These are phyloP conservation scores for Apophysomyces ossiformis DNA, from an alignment of 371 early-diverging fungal genomes.

Conservation along the genomic window DNA sequence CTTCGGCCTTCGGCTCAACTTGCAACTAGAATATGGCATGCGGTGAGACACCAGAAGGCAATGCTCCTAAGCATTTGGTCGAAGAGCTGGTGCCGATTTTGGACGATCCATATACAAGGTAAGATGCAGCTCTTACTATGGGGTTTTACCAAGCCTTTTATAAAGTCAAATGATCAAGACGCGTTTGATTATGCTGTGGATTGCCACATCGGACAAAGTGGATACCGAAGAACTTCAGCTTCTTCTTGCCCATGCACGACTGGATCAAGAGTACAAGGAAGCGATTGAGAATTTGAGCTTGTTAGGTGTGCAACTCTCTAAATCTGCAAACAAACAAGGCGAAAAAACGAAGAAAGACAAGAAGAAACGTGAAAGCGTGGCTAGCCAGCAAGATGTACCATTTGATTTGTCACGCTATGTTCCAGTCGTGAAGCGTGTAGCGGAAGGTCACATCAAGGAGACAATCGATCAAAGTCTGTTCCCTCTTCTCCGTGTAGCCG, in stretches of 20 bases:
- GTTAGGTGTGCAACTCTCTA: constrained; percentile 67
- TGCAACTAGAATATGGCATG: constrained; percentile 81
- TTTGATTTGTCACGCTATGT: constrained; percentile 76
- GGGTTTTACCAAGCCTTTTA: background rate
- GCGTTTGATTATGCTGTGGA: constrained; percentile 86
- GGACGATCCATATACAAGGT: constrained; percentile 71
- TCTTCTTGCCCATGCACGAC: constrained; percentile 74
- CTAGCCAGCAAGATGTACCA: constrained; percentile 55
- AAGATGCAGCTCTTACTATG: constrained; percentile 2
- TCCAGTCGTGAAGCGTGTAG: constrained; percentile 65
- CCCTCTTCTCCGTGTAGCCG: constrained; percentile 64
- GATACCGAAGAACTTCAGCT: constrained; percentile 71
- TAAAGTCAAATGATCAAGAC: constrained; percentile 74
- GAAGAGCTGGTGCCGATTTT: constrained; percentile 85
- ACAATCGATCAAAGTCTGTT: constrained; percentile 62
- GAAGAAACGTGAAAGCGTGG: constrained; percentile 38
- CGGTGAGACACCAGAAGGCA: constrained; percentile 87
- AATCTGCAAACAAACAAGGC: constrained; percentile 44
- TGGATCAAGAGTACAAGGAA: constrained; percentile 75
- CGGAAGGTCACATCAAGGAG: constrained; percentile 62
- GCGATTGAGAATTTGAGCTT: constrained; percentile 78
- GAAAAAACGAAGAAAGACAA: constrained; percentile 50
- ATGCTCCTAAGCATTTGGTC: constrained; percentile 71
- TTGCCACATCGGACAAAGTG: constrained; percentile 70
- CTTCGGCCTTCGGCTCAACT: background rate